Base-by-base conservation (phyloP, 2,329 filamentous ascomycete genomes). In the Phialophora chinensis region DNA sequence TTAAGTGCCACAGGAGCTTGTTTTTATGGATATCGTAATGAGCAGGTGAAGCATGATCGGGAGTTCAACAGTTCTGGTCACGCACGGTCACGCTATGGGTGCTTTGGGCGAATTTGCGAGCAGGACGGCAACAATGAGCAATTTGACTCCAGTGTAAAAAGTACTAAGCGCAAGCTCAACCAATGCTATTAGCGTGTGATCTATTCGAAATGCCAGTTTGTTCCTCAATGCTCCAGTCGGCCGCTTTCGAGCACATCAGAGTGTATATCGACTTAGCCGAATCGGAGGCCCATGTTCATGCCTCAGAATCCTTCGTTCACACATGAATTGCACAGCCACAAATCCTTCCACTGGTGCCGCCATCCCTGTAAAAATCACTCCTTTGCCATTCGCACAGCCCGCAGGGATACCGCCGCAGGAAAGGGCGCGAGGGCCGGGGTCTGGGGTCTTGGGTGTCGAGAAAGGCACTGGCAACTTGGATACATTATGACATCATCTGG, bases 41-140 rank as follows among this genome's bases (percentile, higher is more conserved):
- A 54, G 11, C 4, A 11, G 27, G n/a, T 35, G 5, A 29, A 35
- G 29, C 53, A 20, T 55, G 53, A 55, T 55, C 25, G 29, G 49
- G 53, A 55, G 53, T 55, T 55, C 53, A 55, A 55, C 53, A 55
- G 53, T 55, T 55, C 53, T 65, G 20, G 20, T 57, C 12, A 44
- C 29, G 58, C 33, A 38, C 54, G 33, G 27, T 25, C 20, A 56
- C 25, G 14, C 29, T 56, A 42, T 31, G 11, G 38, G 20, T 29
- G 25, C 29, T 56, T 54, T 44, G 5, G 38, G 31, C 38, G 52
- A 55, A 49, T 38, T 29, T 25, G 27, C 29, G 17, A 53, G 33
- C 29, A 14, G 47, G n/a, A 29, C 35, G 17, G 54, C 14, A 60
- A 29, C 49, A 52, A 31, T 35, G 65, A 63, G 49, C 23, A 44